phyloP scores from a whole-genome alignment of 345 rosid species.

The Eutrema heterophyllum region DNA sequence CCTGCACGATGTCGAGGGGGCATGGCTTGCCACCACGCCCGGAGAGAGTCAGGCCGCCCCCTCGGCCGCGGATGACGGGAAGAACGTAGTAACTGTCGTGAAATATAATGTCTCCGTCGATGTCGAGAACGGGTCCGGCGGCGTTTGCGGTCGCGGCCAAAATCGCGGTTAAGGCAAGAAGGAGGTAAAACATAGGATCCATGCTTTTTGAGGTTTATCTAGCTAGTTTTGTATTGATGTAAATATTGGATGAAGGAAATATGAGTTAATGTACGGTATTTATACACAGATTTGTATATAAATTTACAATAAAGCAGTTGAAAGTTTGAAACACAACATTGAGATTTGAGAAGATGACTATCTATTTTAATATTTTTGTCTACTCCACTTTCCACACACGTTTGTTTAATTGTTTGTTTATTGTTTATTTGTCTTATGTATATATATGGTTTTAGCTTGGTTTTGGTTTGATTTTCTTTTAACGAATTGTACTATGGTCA shows the following conservation, averaged over 20 bases:
- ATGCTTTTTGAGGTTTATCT: not conserved
- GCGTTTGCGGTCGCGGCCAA: not conserved
- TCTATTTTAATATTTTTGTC: not conserved
- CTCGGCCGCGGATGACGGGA: not conserved
- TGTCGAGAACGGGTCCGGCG: not conserved
- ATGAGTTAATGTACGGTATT: not conserved
- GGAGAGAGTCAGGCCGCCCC: not conserved
- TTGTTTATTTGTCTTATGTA: not conserved
- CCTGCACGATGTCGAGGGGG: not conserved
- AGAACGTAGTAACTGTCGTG: slow-evolving; percentile 5
- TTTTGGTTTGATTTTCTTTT: not conserved
- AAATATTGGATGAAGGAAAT: not conserved
- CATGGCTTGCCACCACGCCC: not conserved
- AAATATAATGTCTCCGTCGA: not conserved
- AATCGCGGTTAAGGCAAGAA: not conserved
- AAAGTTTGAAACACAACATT: not conserved
- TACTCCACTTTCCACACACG: not conserved
- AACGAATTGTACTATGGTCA: not conserved
- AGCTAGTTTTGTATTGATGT: not conserved
- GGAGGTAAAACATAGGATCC: slow-evolving; percentile 13
- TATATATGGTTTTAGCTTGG: not conserved
- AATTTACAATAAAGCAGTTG: not conserved
- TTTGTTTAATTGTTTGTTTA: not conserved
- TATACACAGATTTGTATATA: not conserved
- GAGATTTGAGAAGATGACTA: not conserved